Evolutionary conservation across 2,329 filamentous ascomycete genomes (phyloP), one percentile per base, ranked within the genome.

Genomic region (Amphichorda felina): DNA sequence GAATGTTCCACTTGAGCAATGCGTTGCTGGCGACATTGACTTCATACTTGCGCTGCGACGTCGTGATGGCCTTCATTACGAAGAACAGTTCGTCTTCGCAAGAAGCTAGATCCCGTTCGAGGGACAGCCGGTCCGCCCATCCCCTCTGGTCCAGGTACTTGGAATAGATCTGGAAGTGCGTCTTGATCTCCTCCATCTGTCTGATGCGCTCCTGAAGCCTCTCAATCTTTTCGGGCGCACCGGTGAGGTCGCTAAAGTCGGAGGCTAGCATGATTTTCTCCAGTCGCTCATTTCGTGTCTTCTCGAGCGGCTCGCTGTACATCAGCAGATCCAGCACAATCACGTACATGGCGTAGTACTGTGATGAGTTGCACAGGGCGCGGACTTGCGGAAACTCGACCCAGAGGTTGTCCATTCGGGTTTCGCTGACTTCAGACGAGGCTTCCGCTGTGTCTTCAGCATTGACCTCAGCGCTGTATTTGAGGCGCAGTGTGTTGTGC

Each of bases 241-340:
- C 93, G 38, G 86, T 80, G 30, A 99, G 69, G 54, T 99, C 91
- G 55, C 89, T 98, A 53, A 98, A 99, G 58, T 99, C 91, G 0
- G 91, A 96, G 2, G 89, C 91, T 33, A 98, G 75, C 78, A 98
- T 95, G 47, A 99, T 98, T 68, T 95, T 96, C 57, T 98, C 91
- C 13, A 99, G 66, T 25, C 86, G 78, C 60, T 98, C 93, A 49
- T 72, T 94, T 39, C 93, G 77, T n/a, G 89, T 93, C 70, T 98
- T 98, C 58, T 98, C 91, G 32, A 94, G 63, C 2, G 91, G 91
- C 56, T 99, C 91, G 51, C 76, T 95, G 62, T 96, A 99, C 56
- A 99, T 79, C 35, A 99, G 68, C 29, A 99, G 70, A 59, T 99
- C 91, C 43, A 96, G 68, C 4, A 95, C 89, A 46, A 99, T 98